Evolutionary conservation across 306 rosid species (phyloP).

Genomic region (Cucurbita moschata): DNA sequence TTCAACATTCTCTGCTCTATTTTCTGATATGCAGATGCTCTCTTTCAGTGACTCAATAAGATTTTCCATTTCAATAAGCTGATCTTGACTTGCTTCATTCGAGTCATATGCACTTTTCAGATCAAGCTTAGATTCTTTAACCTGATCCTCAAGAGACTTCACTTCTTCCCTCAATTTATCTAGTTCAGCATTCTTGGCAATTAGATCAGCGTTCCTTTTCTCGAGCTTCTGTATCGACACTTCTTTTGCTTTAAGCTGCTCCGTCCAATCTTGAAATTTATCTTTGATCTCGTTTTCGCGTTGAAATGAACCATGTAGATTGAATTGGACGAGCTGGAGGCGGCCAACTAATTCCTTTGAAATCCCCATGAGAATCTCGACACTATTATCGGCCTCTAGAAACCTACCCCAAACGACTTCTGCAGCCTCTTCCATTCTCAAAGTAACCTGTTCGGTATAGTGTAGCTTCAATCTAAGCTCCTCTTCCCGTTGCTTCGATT

Average conservation of each 20-base stretch:
- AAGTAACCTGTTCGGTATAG: slow-evolving; percentile 58
- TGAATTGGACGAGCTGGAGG: slow-evolving; percentile 56
- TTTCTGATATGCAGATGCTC: slow-evolving; percentile 40
- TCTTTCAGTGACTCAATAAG: slow-evolving; percentile 48
- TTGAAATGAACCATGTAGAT: slow-evolving; percentile 35
- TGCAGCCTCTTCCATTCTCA: slow-evolving; percentile 74
- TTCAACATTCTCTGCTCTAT: slow-evolving; percentile 61
- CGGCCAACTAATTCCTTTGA: slow-evolving; percentile 60
- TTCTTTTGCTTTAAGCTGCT: slow-evolving; percentile 42
- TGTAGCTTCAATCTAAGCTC: slow-evolving; percentile 65
- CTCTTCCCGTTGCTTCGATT: slow-evolving; percentile 52
- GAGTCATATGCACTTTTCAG: slow-evolving; percentile 26
- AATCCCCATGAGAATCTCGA: slow-evolving; percentile 68
- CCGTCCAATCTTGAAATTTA: slow-evolving; percentile 25
- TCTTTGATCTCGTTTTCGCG: slow-evolving; percentile 49
- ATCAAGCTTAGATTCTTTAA: slow-evolving; percentile 25
- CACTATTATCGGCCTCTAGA: slow-evolving; percentile 82
- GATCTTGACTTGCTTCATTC: slow-evolving; percentile 35
- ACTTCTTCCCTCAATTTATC: slow-evolving; percentile 46
- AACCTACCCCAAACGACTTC: slow-evolving; percentile 96
- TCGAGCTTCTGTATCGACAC: slow-evolving; percentile 36
- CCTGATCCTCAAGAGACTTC: slow-evolving; percentile 32
- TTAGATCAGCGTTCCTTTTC: slow-evolving; percentile 18
- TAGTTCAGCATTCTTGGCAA: slow-evolving; percentile 32
- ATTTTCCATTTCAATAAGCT: slow-evolving; percentile 44